These are phyloP conservation scores for Sarcomyxa edulis DNA, from an alignment of 768 basidiomycete genomes.

Conservation along the genomic window DNA sequence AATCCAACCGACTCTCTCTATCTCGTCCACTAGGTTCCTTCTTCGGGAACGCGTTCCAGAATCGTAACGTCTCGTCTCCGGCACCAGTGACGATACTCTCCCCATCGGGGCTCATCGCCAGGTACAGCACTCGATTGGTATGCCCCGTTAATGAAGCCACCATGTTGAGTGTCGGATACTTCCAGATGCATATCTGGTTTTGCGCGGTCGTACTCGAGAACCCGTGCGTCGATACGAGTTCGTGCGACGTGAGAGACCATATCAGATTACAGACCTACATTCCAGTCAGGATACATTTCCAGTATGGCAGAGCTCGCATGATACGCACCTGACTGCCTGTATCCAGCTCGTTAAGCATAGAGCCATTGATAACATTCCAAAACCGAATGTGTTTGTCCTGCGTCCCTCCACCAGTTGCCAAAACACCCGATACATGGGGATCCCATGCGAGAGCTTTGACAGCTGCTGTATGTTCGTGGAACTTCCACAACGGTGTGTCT, in stretches of 20 bases:
- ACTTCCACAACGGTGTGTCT: constrained; percentile 83
- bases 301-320: constrained; percentile 8
- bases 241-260: constrained; percentile 93
- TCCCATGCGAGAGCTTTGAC: constrained; percentile 99
- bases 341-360: constrained; percentile 81
- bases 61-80: constrained; percentile 93
- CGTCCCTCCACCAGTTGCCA: constrained; percentile 97
- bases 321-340: constrained; percentile 88
- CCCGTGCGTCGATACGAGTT: constrained; percentile 96
- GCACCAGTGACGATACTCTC: constrained; percentile 98
- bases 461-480: constrained; percentile 94
- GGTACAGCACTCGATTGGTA: constrained; percentile 89
- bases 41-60: constrained; percentile 97
- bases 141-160: constrained; percentile 94
- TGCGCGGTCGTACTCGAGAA: constrained; percentile 92
- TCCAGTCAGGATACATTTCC: constrained; percentile 5
- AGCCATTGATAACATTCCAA: constrained; percentile 91
- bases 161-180: constrained; percentile 89
- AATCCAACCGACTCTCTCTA: constrained; percentile 42
- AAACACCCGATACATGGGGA: constrained; percentile 84
- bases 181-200: constrained; percentile 96
- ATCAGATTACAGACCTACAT: constrained; percentile 91
- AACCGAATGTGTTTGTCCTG: constrained; percentile 97
- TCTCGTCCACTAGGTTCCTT: constrained; percentile 40
- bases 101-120: constrained; percentile 97